Conservation (phyloP, 495 filamentous ascomycete species). For the Xylaria scruposa region DNA sequence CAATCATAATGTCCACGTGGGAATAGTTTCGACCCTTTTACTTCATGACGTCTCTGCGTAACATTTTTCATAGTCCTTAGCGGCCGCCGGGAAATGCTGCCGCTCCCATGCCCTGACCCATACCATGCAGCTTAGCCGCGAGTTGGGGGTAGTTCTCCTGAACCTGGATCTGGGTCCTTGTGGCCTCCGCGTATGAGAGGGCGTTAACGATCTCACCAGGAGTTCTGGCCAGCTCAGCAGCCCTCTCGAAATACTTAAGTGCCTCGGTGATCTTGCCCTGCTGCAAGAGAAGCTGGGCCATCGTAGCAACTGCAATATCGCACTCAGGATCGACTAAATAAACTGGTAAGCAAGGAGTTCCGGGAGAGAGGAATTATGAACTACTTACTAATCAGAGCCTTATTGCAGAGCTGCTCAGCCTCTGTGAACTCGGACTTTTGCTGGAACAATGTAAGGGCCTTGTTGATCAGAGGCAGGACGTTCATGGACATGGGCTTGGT, state of each 20-base stretch:
- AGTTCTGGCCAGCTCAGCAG: constrained; percentile 92
- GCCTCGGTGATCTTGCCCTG: constrained; percentile 97
- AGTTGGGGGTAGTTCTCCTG: constrained; percentile 98
- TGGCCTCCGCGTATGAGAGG: constrained; percentile 95
- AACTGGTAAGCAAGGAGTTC: constrained; percentile 29
- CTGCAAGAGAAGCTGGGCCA: constrained; percentile 98
- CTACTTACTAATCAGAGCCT: constrained; percentile 93
- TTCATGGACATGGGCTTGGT: constrained; percentile 94
- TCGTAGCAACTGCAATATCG: constrained; percentile 97
- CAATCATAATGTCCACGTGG: not conserved
- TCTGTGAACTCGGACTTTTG: constrained; percentile 96
- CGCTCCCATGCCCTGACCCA: constrained; percentile 52
- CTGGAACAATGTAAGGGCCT: constrained; percentile 94
- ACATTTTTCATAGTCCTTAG: constrained; percentile 9
- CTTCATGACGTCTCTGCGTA: not conserved
- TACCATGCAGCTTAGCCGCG: constrained; percentile 78
- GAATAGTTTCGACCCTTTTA: not conserved
- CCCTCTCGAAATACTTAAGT: constrained; percentile 95
- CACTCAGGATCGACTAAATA: constrained; percentile 96
- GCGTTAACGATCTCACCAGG: constrained; percentile 96
- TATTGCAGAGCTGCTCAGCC: constrained; percentile 95
- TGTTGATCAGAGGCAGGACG: constrained; percentile 97
- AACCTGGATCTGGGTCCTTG: constrained; percentile 94
- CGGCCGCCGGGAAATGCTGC: constrained; percentile 34
- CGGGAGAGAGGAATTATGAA: not conserved